Evolutionary conservation across 2,329 filamentous ascomycete genomes (phyloP).

Genomic region (Botrytis paeoniae): DNA sequence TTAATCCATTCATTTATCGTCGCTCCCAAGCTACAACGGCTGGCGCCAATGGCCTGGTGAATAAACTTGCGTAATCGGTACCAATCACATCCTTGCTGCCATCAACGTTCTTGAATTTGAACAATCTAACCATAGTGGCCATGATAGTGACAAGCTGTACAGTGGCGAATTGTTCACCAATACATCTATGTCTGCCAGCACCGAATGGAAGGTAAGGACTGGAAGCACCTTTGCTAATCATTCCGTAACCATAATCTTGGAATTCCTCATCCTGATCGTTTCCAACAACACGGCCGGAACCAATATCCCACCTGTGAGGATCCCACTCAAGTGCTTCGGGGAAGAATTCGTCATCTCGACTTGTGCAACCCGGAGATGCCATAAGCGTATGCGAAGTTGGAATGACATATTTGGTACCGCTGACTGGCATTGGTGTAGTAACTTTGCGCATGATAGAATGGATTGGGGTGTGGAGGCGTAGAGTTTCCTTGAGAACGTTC

Average conservation of each 20-base stretch:
- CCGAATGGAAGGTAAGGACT: constrained; percentile 94
- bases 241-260: constrained; percentile 89
- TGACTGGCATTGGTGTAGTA: constrained; percentile 80
- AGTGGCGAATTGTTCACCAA: constrained; percentile 95
- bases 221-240: constrained; percentile 84
- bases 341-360: constrained; percentile 71
- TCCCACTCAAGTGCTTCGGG: constrained; percentile 81
- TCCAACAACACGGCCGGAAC: constrained; percentile 53
- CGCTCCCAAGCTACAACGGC: constrained; percentile 74
- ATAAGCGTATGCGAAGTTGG: constrained; percentile 79
- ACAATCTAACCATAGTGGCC: constrained; percentile 69
- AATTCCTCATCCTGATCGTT: constrained; percentile 65
- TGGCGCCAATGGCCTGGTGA: constrained; percentile 69
- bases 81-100: constrained; percentile 66
- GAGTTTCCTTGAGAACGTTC: constrained; percentile 85
- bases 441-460: constrained; percentile 94
- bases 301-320: constrained; percentile 83
- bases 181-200: constrained; percentile 88
- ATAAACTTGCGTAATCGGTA: constrained; percentile 68
- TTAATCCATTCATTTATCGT: constrained; percentile 43
- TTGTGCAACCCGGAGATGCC: constrained; percentile 79
- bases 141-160: constrained; percentile 85
- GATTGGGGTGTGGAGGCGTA: constrained; percentile 87
- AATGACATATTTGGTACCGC: constrained; percentile 78
- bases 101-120: constrained; percentile 75